phyloP scores from a whole-genome alignment of 2,329 filamentous ascomycete genomes.

The Colletotrichum endophyticum region DNA sequence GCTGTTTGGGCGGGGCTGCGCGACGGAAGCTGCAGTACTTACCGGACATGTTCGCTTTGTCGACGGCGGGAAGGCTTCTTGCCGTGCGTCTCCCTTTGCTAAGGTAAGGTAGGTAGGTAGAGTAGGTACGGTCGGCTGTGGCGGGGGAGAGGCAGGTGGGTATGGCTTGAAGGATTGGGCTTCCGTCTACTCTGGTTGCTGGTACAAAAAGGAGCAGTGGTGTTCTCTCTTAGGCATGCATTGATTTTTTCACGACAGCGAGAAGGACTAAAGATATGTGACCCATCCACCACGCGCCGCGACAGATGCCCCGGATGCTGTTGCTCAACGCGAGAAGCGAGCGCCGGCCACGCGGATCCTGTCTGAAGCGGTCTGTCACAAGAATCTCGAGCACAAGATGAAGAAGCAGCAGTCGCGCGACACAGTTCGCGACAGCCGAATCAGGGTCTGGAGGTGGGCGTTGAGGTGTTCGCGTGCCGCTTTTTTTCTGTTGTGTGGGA shows the following conservation, averaged over 20 bases:
- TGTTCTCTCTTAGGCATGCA: conserved; percentile 19
- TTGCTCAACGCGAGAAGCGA: background rate
- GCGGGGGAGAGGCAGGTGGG: background rate
- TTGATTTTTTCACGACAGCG: conserved; percentile 18
- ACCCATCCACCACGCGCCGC: conserved; percentile 18
- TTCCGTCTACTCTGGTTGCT: background rate
- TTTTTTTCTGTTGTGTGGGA: conserved; percentile 7
- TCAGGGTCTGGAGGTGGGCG: background rate
- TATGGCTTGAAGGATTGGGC: background rate
- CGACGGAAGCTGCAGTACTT: conserved; percentile 8
- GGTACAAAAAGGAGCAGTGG: background rate
- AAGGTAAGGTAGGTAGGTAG: background rate
- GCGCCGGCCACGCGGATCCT: background rate
- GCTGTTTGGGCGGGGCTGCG: background rate
- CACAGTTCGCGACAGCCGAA: background rate
- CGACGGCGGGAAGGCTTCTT: background rate
- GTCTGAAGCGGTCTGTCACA: conserved; percentile 1
- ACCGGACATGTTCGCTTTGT: conserved; percentile 15
- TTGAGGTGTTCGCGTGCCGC: conserved; percentile 8
- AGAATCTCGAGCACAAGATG: background rate
- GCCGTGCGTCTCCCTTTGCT: conserved; percentile 4
- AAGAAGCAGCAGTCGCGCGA: background rate
- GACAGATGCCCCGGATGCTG: background rate
- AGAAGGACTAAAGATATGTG: conserved; percentile 19
- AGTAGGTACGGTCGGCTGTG: background rate